These are phyloP conservation scores for Tylopilus rubrobrunneus DNA, from an alignment of 768 basidiomycete species.

Conservation along the genomic window DNA sequence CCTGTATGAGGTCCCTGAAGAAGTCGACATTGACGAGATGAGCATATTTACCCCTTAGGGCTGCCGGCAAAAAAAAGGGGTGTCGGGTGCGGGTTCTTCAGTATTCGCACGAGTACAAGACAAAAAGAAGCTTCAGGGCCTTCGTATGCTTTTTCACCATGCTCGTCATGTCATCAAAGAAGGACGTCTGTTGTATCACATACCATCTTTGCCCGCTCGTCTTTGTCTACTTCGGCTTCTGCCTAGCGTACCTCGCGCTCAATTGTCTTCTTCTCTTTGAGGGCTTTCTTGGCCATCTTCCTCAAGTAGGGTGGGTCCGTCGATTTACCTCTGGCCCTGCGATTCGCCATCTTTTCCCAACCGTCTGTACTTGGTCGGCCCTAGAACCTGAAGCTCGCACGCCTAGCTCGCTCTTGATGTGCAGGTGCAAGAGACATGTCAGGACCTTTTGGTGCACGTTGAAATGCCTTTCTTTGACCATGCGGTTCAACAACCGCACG, in stretches of 20 bases:
- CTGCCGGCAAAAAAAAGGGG: conserved; percentile 80
- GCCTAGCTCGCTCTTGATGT: conserved; percentile 81
- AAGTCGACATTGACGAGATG: conserved; percentile 98
- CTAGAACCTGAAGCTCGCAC: conserved; percentile 73
- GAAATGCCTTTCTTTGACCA: conserved; percentile 92
- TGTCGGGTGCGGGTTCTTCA: conserved; percentile 80
- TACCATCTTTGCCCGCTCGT: conserved; percentile 80
- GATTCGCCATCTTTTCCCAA: conserved; percentile 36
- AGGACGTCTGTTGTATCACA: conserved; percentile 31
- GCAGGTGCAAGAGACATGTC: conserved; percentile 77
- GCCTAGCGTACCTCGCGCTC: conserved; percentile 92
- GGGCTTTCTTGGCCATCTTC: conserved; percentile 83
- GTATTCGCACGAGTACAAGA: conserved; percentile 93
- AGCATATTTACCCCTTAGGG: conserved; percentile 88
- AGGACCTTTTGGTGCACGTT: conserved; percentile 88
- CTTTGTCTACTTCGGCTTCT: conserved; percentile 88
- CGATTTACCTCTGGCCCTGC: conserved; percentile 52
- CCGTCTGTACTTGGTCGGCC: conserved; percentile 48
- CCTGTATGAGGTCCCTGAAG: conserved; percentile 90
- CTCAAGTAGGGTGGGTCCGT: conserved; percentile 72
- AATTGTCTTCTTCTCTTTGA: conserved; percentile 88
- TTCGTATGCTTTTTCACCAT: conserved; percentile 77
- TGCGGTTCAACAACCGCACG: conserved; percentile 87
- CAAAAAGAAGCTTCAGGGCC: conserved; percentile 94
- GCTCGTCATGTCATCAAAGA: conserved; percentile 17